Evolutionary conservation across 169 alveolate genomes (phyloP).

Genomic region (Eimeria necatrix): DNA sequence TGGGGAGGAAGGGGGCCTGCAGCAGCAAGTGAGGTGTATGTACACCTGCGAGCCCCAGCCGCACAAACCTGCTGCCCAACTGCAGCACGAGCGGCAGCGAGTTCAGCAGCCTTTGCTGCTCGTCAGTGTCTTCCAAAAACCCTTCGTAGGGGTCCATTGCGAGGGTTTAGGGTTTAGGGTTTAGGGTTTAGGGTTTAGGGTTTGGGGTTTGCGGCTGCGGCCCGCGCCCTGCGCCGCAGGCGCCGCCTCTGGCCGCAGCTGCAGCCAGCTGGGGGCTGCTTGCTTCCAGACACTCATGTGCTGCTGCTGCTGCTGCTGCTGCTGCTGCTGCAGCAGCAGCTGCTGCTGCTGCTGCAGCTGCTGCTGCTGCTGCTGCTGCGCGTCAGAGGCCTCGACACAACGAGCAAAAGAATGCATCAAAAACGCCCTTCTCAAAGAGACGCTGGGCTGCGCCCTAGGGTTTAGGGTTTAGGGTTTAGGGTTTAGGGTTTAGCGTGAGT

Average conservation of each 20-base stretch:
- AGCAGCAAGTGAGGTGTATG: not conserved
- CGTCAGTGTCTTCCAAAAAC: not conserved
- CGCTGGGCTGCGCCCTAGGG: too few relatives aligned
- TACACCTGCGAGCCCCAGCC: slow-evolving; percentile 15
- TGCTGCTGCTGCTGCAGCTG: not conserved
- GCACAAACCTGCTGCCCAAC: not conserved
- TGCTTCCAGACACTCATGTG: not conserved
- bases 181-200: slow-evolving; percentile 6
- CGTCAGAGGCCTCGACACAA: too few relatives aligned
- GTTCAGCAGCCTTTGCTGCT: not conserved
- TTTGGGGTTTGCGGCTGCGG: too few relatives aligned
- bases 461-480: too few relatives aligned
- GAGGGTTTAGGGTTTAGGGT: slow-evolving; percentile 27
- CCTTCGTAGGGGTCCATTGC: slow-evolving; percentile 3
- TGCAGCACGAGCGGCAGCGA: not conserved
- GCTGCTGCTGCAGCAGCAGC: not conserved
- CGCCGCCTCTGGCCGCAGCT: not conserved
- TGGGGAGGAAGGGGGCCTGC: not conserved
- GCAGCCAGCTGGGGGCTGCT: not conserved
- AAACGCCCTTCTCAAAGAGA: too few relatives aligned
- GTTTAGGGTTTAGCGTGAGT: too few relatives aligned
- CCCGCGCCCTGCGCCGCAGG: too few relatives aligned
- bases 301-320: not conserved
- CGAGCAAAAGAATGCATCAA: too few relatives aligned
- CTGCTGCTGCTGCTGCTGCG: too few relatives aligned